Evolutionary conservation across 331 rosid species (phyloP).

Genomic region (Acacia pycnantha): DNA sequence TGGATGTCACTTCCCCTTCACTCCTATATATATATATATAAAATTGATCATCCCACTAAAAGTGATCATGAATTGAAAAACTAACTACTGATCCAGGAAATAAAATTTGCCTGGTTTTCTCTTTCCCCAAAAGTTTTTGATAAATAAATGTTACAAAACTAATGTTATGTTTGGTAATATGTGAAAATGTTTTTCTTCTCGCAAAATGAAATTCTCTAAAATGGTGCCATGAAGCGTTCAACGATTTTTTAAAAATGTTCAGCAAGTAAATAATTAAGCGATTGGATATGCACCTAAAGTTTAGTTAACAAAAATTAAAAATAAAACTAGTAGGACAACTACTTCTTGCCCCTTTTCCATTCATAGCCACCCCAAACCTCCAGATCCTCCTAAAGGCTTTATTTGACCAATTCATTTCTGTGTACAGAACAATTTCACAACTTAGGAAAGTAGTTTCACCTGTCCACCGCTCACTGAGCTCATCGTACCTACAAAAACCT

Average conservation of each 20-base stretch:
- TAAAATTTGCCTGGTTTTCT: background rate
- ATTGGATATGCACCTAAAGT: background rate
- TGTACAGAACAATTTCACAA: background rate
- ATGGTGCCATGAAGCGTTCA: background rate
- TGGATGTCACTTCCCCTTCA: background rate
- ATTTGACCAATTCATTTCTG: background rate
- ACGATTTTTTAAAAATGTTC: background rate
- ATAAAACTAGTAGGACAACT: background rate
- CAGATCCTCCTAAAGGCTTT: background rate
- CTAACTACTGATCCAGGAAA: background rate
- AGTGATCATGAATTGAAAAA: background rate
- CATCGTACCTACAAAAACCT: background rate
- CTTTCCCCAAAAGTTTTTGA: background rate
- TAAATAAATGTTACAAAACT: background rate
- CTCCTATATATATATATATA: background rate
- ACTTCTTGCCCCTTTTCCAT: background rate
- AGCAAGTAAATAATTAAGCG: background rate
- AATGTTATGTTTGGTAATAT: background rate
- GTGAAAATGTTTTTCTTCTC: background rate
- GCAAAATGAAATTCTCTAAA: background rate
- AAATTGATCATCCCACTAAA: background rate
- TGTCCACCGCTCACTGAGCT: constrained; percentile 23
- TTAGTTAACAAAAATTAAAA: background rate
- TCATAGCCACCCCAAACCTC: background rate
- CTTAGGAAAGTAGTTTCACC: constrained; percentile 32